Base-by-base conservation (phyloP, 2,329 filamentous ascomycete genomes). In the Talaromyces sp. region DNA sequence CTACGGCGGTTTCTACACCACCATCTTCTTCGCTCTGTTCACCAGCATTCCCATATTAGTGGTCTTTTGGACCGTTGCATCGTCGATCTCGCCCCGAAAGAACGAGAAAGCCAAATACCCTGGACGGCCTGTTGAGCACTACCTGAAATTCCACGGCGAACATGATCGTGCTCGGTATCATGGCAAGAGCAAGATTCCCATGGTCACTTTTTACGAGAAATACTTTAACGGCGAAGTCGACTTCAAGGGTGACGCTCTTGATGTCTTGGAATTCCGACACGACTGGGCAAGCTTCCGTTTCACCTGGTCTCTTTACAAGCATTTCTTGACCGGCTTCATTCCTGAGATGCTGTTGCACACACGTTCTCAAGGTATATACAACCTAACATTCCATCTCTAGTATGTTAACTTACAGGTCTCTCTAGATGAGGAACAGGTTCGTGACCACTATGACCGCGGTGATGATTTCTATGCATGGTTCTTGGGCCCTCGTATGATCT, bases 381-480 rank as follows among this genome's bases (percentile, higher is more conserved):
- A 6, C 9, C 31, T 40, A 10, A 28, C 12, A 34, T 3, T 23
- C 27, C 30, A 9, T 34, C 27, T n/a, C 4, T 16, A 18, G 10
- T 4, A 16, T 36, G 12, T 27, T n/a, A 50, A 12, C 40, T 60
- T 5, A 60, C 30, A 2, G n/a, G 42, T n/a, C 7, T 5, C 12
- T 53, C 40, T 68, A 92, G 94, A 98, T 70, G 93, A 97, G 85
- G 94, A 98, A 79, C 95, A 98, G 81, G 93, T 98, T 61, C 92
- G 93, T 74, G 92, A 93, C 77, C 92, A 97, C 82, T 99, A 99
- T 79, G 95, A 98, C 84, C 89, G 92, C 67, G 95, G 95, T 73
- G 92, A 99, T 76, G 95, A 98, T 79, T 96, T 97, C 81, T 99
- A 99, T 83, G 89, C 87, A 76, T 99, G 93, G 92, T 98, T 98